These are phyloP conservation scores for Lathyrus oleraceus DNA, from an alignment of 306 rosid species.

Conservation along the genomic window DNA sequence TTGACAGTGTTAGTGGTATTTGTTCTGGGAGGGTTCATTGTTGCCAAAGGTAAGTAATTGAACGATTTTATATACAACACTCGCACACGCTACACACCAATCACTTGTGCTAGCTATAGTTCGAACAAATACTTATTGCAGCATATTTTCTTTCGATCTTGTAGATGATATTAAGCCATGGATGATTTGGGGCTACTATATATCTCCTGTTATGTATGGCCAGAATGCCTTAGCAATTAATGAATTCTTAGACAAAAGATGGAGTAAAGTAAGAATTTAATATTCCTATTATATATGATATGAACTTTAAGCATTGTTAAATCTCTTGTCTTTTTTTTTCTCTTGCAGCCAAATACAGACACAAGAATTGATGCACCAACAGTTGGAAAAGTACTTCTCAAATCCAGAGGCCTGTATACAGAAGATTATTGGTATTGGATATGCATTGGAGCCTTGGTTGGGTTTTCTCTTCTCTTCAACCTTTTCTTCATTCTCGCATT, in stretches of 20 bases:
- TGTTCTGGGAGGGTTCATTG: slow-evolving; percentile 64
- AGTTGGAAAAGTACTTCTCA: slow-evolving; percentile 64
- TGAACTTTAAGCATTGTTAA: too few relatives aligned
- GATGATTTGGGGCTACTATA: slow-evolving; percentile 76
- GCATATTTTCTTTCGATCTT: slow-evolving; percentile 1
- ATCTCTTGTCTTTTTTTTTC: too few relatives aligned
- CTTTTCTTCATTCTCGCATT: slow-evolving; percentile 53
- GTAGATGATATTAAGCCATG: slow-evolving; percentile 69
- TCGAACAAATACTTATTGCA: neutral
- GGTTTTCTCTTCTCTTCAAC: slow-evolving; percentile 65
- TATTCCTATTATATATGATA: too few relatives aligned
- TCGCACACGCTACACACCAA: neutral
- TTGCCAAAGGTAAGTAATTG: slow-evolving; percentile 48
- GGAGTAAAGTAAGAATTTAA: slow-evolving; percentile 55
- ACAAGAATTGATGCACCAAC: slow-evolving; percentile 43
- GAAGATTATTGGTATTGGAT: slow-evolving; percentile 76
- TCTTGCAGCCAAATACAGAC: slow-evolving; percentile 59
- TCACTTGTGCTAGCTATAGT: neutral
- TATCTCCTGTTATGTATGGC: slow-evolving; percentile 84
- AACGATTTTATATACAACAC: neutral
- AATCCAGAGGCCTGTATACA: slow-evolving; percentile 53
- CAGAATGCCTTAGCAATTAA: slow-evolving; percentile 79
- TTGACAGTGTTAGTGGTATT: slow-evolving; percentile 46
- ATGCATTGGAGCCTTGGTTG: slow-evolving; percentile 61
- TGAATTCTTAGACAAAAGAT: slow-evolving; percentile 82